phyloP scores from a whole-genome alignment of 192 early-diverging fungal genomes.

The Oehlia diaphana region DNA sequence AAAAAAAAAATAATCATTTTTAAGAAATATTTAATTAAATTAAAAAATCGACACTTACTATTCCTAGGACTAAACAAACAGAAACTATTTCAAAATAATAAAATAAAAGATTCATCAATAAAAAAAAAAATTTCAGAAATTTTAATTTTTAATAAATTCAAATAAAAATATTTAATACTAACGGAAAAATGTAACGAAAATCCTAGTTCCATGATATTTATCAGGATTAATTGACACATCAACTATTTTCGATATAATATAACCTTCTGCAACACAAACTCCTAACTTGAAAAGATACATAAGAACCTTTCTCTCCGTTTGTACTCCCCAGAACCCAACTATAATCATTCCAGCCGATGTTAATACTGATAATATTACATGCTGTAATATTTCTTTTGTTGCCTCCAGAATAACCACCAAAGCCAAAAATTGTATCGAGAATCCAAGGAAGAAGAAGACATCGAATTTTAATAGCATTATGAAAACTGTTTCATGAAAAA shows the following conservation, averaged over 20 bases:
- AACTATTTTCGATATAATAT: slow-evolving; percentile 65
- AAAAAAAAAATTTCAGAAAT: background rate
- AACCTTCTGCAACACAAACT: slow-evolving; percentile 62
- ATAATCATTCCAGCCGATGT: slow-evolving; percentile 50
- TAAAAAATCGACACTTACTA: slow-evolving; percentile 37
- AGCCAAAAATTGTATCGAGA: slow-evolving; percentile 73
- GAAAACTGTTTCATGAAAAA: slow-evolving; percentile 45
- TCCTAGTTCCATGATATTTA: slow-evolving; percentile 48
- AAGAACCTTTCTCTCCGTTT: slow-evolving; percentile 50
- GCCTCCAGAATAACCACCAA: slow-evolving; percentile 51
- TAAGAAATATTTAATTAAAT: background rate
- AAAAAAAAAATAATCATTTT: background rate
- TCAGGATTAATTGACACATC: slow-evolving; percentile 51
- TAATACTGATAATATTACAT: slow-evolving; percentile 48
- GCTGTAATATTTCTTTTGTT: slow-evolving; percentile 35
- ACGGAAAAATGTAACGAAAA: slow-evolving; percentile 59
- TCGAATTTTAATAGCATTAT: slow-evolving; percentile 82
- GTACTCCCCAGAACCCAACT: slow-evolving; percentile 55
- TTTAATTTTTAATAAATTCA: background rate
- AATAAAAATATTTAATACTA: slow-evolving; percentile 31
- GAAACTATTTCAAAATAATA: slow-evolving; percentile 18
- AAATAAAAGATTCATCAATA: slow-evolving; percentile 21
- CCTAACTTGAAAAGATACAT: slow-evolving; percentile 64
- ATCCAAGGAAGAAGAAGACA: slow-evolving; percentile 76
- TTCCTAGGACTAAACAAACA: slow-evolving; percentile 47